Evolutionary conservation across 768 basidiomycete genomes (phyloP), one percentile per base, ranked within the genome.

Genomic region (Naganishia antarctica): DNA sequence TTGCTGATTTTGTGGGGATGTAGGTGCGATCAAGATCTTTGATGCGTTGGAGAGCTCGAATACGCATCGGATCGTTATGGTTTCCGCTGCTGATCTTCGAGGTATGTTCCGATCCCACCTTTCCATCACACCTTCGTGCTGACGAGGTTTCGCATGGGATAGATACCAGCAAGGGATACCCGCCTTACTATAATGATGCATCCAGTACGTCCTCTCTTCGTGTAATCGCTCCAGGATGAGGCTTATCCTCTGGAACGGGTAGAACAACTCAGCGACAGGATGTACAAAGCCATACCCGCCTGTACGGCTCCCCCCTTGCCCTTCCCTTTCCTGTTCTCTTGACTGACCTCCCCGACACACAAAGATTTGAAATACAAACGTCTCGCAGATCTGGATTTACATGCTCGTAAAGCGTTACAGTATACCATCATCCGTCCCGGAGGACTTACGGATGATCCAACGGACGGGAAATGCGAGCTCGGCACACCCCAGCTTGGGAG

Each of bases 351-450:
- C 16, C 13, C 8, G 23, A 18, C 46, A n/a, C 7, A n/a, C 4
- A 40, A 34, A 76, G 74, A 80, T 64, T 70, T 79, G 66, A 67
- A 80, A 40, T 80, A 77, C 59, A 82, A 83, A 66, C 79, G 79
- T 61, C 74, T 79, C 31, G 82, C 81, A 2, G 81, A 82, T 71
- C 72, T 78, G 50, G 73, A 81, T 67, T 74, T 82, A 37, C 74
- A 73, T 48, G 62, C 78, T 61, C 82, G 86, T 25, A 81, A 81
- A 21, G 74, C 81, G 0, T 85, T 88, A 78, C 81, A 83, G 59
- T 87, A 83, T 84, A 84, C 84, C 2, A 85, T 87, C 40, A 74
- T 88, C 32, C 83, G 86, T 9, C 86, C 87, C n/a, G 84, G 84
- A n/a, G 69, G 68, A 2, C 73, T 88, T n/a, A 80, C 74, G 0